Evolutionary conservation across 1,284 basidiomycete species (phyloP), one percentile per base, ranked within the genome.

Genomic region (Cryptococcus neoformans): DNA sequence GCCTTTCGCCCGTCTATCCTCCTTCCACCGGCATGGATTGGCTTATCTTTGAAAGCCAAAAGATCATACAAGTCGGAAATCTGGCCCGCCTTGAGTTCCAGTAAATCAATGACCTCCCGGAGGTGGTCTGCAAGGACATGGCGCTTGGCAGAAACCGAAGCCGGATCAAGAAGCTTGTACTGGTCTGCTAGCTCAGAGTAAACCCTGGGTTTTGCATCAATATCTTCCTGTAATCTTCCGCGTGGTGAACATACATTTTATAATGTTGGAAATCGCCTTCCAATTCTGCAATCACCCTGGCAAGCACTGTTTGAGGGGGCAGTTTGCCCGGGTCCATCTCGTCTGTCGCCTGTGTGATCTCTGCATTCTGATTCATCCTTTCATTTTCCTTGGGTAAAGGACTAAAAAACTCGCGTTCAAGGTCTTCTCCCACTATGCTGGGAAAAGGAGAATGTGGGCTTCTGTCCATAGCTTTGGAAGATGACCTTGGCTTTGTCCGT

Each of bases 241-340:
- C 40, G n/a, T 41, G 11, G 28, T 37, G 6, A 28, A 77, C 83
- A 51, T 64, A 92, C 90, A 86, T 84, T 77, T 90, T 92, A 74
- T 90, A 92, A 79, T 93, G 91, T 17, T 83, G 84, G 70, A 92
- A 93, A 71, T 94, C 92, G 65, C 91, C 90, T 72, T 94, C 91
- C 10, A 94, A 81, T 76, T 93, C 91, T 56, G 85, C 72, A 44
- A 93, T 80, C 34, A 93, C 89, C 12, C 88, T 81, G 35, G 85
- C 81, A 6, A 93, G 81, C 4, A 92, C 84, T 0, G 90, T 92
- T 75, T 92, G 90, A 16, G 90, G 88, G 90, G 34, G 78, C 75
- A 60, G 0, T 79, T 78, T 5, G 80, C 60, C 82, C 57, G 47
- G n/a, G 40, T 14, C 35, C 50, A 53, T 12, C 21, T 36, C 17